Conservation (phyloP, 306 rosid species). For the Glycyrrhiza uralensis region DNA sequence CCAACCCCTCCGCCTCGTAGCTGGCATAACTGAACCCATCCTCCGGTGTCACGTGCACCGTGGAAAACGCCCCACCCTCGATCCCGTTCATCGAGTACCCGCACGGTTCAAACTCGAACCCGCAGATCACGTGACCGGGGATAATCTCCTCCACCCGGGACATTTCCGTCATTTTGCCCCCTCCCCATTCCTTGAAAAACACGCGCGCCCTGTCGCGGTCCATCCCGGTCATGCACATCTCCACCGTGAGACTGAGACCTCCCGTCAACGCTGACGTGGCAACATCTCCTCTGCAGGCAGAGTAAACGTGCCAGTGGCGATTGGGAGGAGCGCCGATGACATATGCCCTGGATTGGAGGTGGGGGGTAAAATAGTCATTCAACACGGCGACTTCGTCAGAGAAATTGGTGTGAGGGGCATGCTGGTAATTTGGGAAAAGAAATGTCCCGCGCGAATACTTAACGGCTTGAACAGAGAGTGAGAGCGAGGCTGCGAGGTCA, state of each 20-base stretch:
- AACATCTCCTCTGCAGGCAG: constrained; percentile 22
- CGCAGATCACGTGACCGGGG: constrained; percentile 50
- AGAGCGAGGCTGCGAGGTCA: constrained; percentile 34
- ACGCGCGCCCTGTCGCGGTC: constrained; percentile 43
- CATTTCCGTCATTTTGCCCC: constrained; percentile 42
- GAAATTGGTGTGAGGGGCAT: constrained; percentile 55
- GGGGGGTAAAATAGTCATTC: constrained; percentile 32
- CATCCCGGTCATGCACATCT: constrained; percentile 65
- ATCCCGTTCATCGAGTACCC: constrained; percentile 69
- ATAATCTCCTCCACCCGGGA: constrained; percentile 41
- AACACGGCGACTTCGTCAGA: constrained; percentile 42
- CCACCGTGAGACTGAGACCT: too few species aligned
- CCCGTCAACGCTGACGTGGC: background rate
- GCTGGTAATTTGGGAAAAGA: constrained; percentile 53
- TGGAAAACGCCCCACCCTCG: constrained; percentile 52
- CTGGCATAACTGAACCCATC: constrained; percentile 65
- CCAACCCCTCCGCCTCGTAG: constrained; percentile 48
- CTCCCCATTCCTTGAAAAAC: constrained; percentile 43
- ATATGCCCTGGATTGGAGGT: constrained; percentile 38
- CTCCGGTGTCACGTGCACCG: constrained; percentile 73
- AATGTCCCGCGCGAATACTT: constrained; percentile 60
- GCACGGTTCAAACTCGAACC: constrained; percentile 56
- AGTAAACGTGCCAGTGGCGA: constrained; percentile 58
- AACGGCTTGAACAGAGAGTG: constrained; percentile 38
- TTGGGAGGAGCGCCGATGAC: constrained; percentile 47